Percentiles rank a stretch among this genome's conserved stretches.
Evolutionary conservation across 1,284 basidiomycete genomes (phyloP).

Genomic region (Bondarzewia mesenterica): DNA sequence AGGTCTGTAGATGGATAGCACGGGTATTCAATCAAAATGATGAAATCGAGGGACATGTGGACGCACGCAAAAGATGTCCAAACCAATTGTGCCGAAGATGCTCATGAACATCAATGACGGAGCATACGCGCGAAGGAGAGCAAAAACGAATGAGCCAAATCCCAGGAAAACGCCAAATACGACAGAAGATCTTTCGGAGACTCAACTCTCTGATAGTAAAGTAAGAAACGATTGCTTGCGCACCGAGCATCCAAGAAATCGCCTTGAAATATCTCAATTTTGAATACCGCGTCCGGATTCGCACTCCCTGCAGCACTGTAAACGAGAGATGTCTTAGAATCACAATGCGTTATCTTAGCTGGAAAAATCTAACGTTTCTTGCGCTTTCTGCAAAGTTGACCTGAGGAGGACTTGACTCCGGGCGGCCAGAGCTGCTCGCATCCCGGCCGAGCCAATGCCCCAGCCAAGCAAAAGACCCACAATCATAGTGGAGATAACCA

Average conservation of each 20-base stretch:
- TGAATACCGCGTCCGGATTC: constrained; percentile 41
- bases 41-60: neutral
- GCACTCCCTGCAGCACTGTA: constrained; percentile 35
- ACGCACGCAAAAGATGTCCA: constrained; percentile 56
- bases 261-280: constrained; percentile 51
- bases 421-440: constrained; percentile 56
- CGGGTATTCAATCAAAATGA: neutral
- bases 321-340: constrained; percentile 1
- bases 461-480: constrained; percentile 64
- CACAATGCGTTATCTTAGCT: constrained; percentile 13
- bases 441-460: constrained; percentile 67
- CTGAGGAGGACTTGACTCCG: constrained; percentile 45
- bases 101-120: constrained; percentile 54
- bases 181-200: constrained; percentile 33
- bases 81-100: constrained; percentile 50
- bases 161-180: constrained; percentile 71
- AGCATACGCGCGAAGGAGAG: constrained; percentile 47
- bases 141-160: constrained; percentile 54
- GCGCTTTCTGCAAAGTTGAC: constrained; percentile 36
- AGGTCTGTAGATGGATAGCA: constrained; percentile 22
- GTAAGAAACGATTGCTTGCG: constrained; percentile 2
- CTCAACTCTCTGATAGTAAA: constrained; percentile 5
- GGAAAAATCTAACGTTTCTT: constrained; percentile 30
- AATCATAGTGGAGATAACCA: constrained; percentile 37
- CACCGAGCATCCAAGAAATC: constrained; percentile 58